These are phyloP conservation scores for Salix udensis DNA, from an alignment of 345 rosid genomes.

Conservation along the genomic window DNA sequence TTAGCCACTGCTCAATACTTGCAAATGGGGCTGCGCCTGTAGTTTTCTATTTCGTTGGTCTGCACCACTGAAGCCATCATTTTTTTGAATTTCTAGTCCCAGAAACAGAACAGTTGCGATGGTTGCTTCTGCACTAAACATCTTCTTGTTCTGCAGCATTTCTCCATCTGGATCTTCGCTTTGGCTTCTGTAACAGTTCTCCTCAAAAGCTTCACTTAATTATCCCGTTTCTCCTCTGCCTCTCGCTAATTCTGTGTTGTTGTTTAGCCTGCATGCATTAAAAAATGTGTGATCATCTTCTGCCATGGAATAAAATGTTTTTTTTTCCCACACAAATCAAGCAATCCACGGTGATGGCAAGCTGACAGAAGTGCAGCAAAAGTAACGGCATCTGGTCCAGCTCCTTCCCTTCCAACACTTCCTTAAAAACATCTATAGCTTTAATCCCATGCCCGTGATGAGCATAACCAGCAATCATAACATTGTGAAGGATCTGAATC, in stretches of 20 bases:
- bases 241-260: too few species aligned
- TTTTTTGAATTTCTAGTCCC: not conserved
- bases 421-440: constrained; percentile 41
- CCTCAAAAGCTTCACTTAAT: not conserved
- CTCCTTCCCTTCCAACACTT: constrained; percentile 34
- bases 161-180: not conserved
- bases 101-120: not conserved
- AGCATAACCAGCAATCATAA: constrained; percentile 55
- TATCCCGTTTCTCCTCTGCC: too few species aligned
- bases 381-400: constrained; percentile 40
- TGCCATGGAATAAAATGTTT: too few species aligned
- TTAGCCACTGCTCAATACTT: too few species aligned
- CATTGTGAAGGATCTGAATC: constrained; percentile 48
- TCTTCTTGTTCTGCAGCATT: not conserved
- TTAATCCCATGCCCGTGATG: constrained; percentile 49
- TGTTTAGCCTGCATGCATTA: too few species aligned
- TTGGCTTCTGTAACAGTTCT: not conserved
- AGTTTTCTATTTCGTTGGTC: too few species aligned
- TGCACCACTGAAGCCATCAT: too few species aligned
- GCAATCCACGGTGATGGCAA: too few species aligned
- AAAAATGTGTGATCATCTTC: too few species aligned
- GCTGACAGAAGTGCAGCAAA: constrained; percentile 53
- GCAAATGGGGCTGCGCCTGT: too few species aligned
- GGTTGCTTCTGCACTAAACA: not conserved
- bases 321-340: too few species aligned